Evolutionary conservation across 352 stramenopile genomes (phyloP), one percentile per base, ranked within the genome.

Genomic region (Elongisporangium anandrum): DNA sequence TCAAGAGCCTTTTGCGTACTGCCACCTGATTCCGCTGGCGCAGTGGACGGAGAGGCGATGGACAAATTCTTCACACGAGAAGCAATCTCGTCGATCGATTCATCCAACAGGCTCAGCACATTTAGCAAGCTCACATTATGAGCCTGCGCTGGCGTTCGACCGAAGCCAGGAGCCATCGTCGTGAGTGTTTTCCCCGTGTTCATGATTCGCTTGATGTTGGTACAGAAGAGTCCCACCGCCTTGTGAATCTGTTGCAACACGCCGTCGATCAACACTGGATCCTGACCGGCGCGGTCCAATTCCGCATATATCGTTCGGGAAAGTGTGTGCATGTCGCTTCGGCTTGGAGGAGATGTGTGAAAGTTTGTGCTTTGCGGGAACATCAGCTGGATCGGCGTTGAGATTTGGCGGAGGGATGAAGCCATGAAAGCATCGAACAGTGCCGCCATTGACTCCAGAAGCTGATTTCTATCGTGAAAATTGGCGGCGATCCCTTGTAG

Each of bases 381-480:
- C 86, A 95, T 95, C 63, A 95, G 81, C 62, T 92, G 71, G 45
- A 95, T 90, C 47, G 85, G 86, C 24, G 84, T 87, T 3, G 75
- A 77, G 57, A 95, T 75, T 2, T 79, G 76, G 10, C 77, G 70
- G 45, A 84, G 87, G 4, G 73, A 70, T 1, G 76, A 69, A 23
- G 91, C 81, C 19, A 85, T 81, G 69, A 90, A 95, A 7, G 76
- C 78, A 21, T 92, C 80, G 24, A 79, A 72, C 2, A 95, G 63
- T 15, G 81, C 72, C 13, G 64, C 57, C 75, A 95, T 89, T 10
- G 82, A 73, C 22, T 91, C 79, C 16, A 95, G 56, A 22, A 95
- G 63, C 57, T 90, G 85, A n/a, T 66, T 81, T 9, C 72, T 67
- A 52, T 95, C 84, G 1, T 56, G 61, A 1, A 34, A 13, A 20